phyloP scores from a whole-genome alignment of 306 rosid species.

The Crataegus laevigata region DNA sequence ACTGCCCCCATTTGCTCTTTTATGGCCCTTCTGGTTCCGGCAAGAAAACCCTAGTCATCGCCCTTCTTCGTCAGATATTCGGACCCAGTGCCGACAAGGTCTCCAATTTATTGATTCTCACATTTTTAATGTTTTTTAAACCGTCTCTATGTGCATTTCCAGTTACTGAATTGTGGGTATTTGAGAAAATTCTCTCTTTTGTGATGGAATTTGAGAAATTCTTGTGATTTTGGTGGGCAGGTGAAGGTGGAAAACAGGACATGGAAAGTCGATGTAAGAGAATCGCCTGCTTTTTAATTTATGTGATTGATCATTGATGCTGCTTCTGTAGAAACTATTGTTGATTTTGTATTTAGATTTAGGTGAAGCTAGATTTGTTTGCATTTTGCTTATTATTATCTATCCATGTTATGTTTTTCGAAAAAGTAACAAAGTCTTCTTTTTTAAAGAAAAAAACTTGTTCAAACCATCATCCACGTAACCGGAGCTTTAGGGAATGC shows the following conservation, averaged over 20 bases:
- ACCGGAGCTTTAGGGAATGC: neutral
- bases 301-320: neutral
- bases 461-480: too few species aligned
- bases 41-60: conserved; percentile 96
- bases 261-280: conserved; percentile 94
- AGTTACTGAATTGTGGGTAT: too few species aligned
- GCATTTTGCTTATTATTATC: neutral
- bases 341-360: neutral
- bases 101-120: too few species aligned
- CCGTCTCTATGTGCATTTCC: too few species aligned
- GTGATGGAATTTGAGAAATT: neutral
- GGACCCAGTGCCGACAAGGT: conserved; percentile 92
- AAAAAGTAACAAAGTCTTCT: neutral
- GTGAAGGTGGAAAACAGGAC: conserved; percentile 84
- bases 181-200: too few species aligned
- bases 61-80: conserved; percentile 83
- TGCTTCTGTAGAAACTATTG: neutral
- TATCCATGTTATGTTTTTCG: neutral
- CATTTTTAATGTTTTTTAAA: too few species aligned
- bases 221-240: conserved; percentile 36
- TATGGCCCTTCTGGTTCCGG: conserved; percentile 95
- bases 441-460: neutral
- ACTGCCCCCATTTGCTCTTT: conserved; percentile 92
- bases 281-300: neutral
- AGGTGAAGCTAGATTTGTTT: neutral